Evolutionary conservation across 306 rosid genomes (phyloP).

Genomic region (Echinosophora koreensis): DNA sequence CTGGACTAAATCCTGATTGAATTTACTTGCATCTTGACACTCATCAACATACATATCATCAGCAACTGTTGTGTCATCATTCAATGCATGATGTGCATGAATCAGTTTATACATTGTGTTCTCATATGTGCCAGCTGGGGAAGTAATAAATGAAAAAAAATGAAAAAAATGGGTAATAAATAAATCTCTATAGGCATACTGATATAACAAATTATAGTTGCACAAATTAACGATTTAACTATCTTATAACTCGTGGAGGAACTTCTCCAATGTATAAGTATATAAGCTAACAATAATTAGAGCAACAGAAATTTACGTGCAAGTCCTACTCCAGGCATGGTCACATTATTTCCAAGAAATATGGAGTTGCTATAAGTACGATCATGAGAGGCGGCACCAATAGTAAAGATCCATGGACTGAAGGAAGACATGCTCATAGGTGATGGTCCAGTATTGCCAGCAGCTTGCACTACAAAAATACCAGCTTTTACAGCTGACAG

Average conservation of each 20-base stretch:
- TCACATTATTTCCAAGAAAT: slow-evolving; percentile 84
- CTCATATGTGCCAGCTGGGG: slow-evolving; percentile 75
- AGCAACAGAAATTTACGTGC: slow-evolving; percentile 74
- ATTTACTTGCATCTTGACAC: slow-evolving; percentile 83
- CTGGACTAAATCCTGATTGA: slow-evolving; percentile 64
- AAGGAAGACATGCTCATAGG: slow-evolving; percentile 95
- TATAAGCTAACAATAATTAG: slow-evolving; percentile 37
- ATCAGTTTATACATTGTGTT: slow-evolving; percentile 66
- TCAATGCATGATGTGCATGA: slow-evolving; percentile 85
- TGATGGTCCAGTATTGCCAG: slow-evolving; percentile 97
- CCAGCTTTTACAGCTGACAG: slow-evolving; percentile 92
- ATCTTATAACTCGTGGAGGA: neutral
- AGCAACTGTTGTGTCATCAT: slow-evolving; percentile 52
- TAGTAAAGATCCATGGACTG: slow-evolving; percentile 96
- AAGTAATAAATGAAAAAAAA: slow-evolving; percentile 35
- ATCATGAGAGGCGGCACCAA: slow-evolving; percentile 93
- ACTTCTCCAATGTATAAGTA: neutral
- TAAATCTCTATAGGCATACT: slow-evolving; percentile 14
- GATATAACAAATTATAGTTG: slow-evolving; percentile 31
- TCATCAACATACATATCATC: slow-evolving; percentile 83
- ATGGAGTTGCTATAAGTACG: slow-evolving; percentile 81
- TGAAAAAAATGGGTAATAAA: slow-evolving; percentile 4
- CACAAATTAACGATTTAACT: slow-evolving; percentile 20
- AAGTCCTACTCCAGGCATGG: slow-evolving; percentile 88
- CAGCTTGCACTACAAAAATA: slow-evolving; percentile 98